Evolutionary conservation across 306 rosid species (phyloP).

Genomic region (Quercus aquifolioides): DNA sequence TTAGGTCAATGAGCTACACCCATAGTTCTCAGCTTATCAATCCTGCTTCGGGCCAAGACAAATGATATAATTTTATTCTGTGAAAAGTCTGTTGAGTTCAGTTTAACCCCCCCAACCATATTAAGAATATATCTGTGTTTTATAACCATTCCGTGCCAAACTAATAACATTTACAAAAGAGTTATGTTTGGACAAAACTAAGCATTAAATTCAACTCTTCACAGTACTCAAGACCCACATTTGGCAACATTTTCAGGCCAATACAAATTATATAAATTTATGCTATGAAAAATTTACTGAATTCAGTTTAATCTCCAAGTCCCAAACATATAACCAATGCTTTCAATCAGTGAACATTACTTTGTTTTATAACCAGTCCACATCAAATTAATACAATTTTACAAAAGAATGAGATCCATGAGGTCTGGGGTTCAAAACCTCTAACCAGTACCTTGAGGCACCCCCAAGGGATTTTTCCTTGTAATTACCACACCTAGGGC

Average conservation of each 20-base stretch:
- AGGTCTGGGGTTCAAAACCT: too few relatives aligned
- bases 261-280: too few relatives aligned
- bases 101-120: background rate
- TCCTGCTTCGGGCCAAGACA: slow-evolving; percentile 7
- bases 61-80: background rate
- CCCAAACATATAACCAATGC: background rate
- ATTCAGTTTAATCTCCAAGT: slow-evolving; percentile 1
- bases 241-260: background rate
- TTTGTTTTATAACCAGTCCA: too few relatives aligned
- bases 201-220: background rate
- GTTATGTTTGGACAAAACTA: background rate
- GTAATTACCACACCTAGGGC: too few relatives aligned
- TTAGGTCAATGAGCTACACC: background rate
- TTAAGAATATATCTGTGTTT: too few relatives aligned
- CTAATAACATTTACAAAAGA: too few relatives aligned
- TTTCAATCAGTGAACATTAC: background rate
- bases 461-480: too few relatives aligned
- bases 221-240: background rate
- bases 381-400: too few relatives aligned
- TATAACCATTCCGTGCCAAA: too few relatives aligned
- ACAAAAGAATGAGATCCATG: too few relatives aligned
- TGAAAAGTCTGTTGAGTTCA: background rate
- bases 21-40: background rate
- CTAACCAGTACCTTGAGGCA: too few relatives aligned
- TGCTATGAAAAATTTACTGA: background rate